These are phyloP conservation scores for Cymbopogon flexuosus DNA, from an alignment of 202 grass and related monocot genomes.

Conservation along the genomic window DNA sequence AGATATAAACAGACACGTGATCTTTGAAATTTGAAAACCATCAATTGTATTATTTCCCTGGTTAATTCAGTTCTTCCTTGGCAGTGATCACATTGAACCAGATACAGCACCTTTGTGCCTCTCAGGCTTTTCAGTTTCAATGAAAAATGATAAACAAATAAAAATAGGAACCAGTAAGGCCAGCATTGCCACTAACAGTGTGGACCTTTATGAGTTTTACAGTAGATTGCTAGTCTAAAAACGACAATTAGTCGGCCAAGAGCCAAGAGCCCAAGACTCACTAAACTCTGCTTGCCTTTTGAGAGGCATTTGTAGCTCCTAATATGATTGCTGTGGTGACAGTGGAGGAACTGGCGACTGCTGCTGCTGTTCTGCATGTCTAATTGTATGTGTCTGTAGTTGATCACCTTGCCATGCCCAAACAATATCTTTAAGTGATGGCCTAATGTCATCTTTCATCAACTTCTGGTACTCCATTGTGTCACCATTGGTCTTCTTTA, in stretches of 20 bases:
- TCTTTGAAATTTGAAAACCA: background rate
- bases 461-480: conserved; percentile 64
- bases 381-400: background rate
- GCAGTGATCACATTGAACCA: background rate
- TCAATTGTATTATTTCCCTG: background rate
- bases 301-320: background rate
- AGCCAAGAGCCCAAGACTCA: background rate
- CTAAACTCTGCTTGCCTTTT: background rate
- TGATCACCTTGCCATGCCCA: conserved; percentile 61
- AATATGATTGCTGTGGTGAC: background rate
- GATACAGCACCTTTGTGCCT: background rate
- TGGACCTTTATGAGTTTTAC: conserved; percentile 5
- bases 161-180: background rate
- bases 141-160: background rate
- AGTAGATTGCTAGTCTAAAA: background rate
- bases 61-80: background rate
- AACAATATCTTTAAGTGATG: conserved; percentile 52
- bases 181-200: background rate
- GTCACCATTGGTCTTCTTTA: conserved; percentile 62
- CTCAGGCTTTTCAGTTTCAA: conserved; percentile 19
- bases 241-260: background rate
- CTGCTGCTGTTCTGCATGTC: background rate
- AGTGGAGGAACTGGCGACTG: background rate
- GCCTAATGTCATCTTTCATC: conserved; percentile 54
- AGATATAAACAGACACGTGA: background rate